Evolutionary conservation across 805 yeast genomes (phyloP).

Genomic region (Saccharomycopsis guyanensis): DNA sequence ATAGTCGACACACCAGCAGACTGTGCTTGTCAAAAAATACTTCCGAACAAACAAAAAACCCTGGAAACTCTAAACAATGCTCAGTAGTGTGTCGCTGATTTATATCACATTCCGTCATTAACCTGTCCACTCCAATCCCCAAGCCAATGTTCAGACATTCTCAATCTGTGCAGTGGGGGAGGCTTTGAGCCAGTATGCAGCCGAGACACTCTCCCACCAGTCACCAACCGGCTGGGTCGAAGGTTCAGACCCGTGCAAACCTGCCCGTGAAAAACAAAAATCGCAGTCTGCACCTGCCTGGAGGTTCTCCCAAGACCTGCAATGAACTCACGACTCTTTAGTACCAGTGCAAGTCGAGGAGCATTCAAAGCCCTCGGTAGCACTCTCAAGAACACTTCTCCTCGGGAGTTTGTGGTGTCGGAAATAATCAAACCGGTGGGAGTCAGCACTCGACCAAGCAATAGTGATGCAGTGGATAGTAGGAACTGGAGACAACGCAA

Average conservation of each 20-base stretch:
- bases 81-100: too few species aligned
- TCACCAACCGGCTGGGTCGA: not conserved
- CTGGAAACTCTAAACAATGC: too few species aligned
- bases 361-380: slow-evolving; percentile 12
- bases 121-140: too few species aligned
- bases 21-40: too few species aligned
- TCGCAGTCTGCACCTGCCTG: too few species aligned
- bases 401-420: slow-evolving; percentile 12
- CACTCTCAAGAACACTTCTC: slow-evolving; percentile 17
- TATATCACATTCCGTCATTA: too few species aligned
- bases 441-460: slow-evolving; percentile 30
- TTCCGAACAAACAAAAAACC: too few species aligned
- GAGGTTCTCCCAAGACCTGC: too few species aligned
- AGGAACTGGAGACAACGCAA: slow-evolving; percentile 33
- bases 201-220: not conserved
- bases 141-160: too few species aligned
- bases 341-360: not conserved
- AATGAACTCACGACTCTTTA: not conserved
- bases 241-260: too few species aligned
- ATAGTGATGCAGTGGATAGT: slow-evolving; percentile 34
- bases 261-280: too few species aligned
- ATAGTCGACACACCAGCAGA: too few species aligned
- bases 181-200: not conserved
- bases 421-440: slow-evolving; percentile 43
- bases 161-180: not conserved